phyloP scores from a whole-genome alignment of 1,139 yeast genomes.

The Saccharomycopsis crataegensis region DNA sequence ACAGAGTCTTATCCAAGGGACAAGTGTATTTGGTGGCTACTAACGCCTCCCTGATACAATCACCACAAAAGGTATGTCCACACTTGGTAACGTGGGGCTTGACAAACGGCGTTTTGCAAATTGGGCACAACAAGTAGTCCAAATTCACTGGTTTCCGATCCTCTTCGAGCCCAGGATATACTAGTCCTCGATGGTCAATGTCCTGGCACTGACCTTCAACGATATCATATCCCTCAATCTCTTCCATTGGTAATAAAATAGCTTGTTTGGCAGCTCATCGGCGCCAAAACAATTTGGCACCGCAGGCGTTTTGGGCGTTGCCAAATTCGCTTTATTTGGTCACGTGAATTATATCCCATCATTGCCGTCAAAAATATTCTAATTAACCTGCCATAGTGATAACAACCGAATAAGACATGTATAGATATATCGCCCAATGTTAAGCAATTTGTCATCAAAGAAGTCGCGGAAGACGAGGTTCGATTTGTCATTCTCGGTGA shows the following conservation, averaged over 20 bases:
- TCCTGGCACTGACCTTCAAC: background rate
- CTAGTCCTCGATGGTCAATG: background rate
- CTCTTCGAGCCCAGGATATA: background rate
- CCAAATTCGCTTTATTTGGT: no score
- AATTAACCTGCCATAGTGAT: background rate
- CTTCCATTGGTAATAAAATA: no score
- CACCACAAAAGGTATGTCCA: slow-evolving; percentile 17
- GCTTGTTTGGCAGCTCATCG: no score
- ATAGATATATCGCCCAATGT: background rate
- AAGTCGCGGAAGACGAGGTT: slow-evolving; percentile 13
- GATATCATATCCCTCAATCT: background rate
- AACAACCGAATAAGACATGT: background rate
- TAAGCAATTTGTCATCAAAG: slow-evolving; percentile 7
- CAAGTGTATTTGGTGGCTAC: slow-evolving; percentile 5
- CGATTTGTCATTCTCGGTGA: slow-evolving; percentile 6
- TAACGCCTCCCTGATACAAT: slow-evolving; percentile 10
- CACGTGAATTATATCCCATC: no score
- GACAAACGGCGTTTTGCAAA: slow-evolving; percentile 15
- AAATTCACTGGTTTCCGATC: background rate
- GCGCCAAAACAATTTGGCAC: no score
- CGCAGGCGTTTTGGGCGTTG: no score
- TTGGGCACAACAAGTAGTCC: slow-evolving; percentile 16
- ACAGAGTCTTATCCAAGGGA: slow-evolving; percentile 10
- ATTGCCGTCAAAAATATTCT: background rate
- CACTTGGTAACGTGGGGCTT: slow-evolving; percentile 17